Percentiles rank a stretch among this genome's conserved stretches.
Conservation (phyloP, 306 rosid genomes). For the Cucurbita moschata region DNA sequence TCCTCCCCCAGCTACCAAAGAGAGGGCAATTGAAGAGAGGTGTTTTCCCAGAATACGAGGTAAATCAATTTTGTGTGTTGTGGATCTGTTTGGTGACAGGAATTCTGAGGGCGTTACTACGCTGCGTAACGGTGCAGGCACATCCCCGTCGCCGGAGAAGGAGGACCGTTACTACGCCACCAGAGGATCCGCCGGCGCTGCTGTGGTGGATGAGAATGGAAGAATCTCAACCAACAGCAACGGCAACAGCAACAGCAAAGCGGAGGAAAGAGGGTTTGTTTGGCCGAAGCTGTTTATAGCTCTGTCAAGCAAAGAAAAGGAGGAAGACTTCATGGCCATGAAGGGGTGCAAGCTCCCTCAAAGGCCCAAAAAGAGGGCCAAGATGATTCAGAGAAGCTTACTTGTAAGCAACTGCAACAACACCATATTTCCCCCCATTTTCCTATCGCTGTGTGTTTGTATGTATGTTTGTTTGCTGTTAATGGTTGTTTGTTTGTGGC, state of each 20-base stretch:
- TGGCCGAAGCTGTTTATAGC: slow-evolving; percentile 59
- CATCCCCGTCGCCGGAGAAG: slow-evolving; percentile 50
- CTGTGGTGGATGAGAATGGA: slow-evolving; percentile 37
- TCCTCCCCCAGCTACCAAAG: background rate
- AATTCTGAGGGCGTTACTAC: slow-evolving; percentile 30
- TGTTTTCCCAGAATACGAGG: slow-evolving; percentile 1
- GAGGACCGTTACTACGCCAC: slow-evolving; percentile 65
- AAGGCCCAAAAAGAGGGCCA: slow-evolving; percentile 74
- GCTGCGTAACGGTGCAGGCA: slow-evolving; percentile 26
- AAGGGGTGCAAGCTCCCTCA: slow-evolving; percentile 75
- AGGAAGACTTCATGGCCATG: slow-evolving; percentile 73
- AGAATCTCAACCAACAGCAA: slow-evolving; percentile 26
- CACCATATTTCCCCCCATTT: background rate
- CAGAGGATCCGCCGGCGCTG: slow-evolving; percentile 37
- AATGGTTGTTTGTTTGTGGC: background rate
- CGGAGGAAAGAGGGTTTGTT: slow-evolving; percentile 40
- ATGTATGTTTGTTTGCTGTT: background rate
- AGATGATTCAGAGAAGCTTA: slow-evolving; percentile 60
- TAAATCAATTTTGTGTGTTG: background rate
- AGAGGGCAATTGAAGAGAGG: background rate
- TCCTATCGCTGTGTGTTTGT: background rate
- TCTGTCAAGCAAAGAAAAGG: slow-evolving; percentile 74
- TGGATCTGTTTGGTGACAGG: slow-evolving; percentile 26
- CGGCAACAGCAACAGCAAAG: slow-evolving; percentile 10
- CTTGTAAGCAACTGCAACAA: slow-evolving; percentile 25